Percentiles rank a stretch among this genome's conserved stretches.
These are phyloP conservation scores for Bertia moriformis DNA, from an alignment of 2,329 filamentous ascomycete genomes.

Conservation along the genomic window DNA sequence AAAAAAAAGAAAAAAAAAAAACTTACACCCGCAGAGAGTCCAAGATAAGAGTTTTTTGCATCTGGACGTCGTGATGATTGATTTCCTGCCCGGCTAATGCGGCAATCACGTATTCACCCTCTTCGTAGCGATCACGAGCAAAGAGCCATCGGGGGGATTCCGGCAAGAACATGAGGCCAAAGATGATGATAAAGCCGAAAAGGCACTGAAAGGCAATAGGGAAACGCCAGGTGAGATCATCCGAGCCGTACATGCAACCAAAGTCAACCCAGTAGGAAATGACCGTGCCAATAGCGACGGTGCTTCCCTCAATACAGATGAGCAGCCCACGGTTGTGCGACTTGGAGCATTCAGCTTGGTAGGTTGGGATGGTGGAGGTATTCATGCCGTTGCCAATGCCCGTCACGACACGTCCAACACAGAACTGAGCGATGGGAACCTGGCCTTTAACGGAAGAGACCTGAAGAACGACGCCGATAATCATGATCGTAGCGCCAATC, in stretches of 20 bases:
- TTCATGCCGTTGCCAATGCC: conserved; percentile 35
- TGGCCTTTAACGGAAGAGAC: conserved; percentile 26
- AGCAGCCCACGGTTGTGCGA: conserved; percentile 42
- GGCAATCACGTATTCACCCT: not conserved
- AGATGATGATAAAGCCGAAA: conserved; percentile 14
- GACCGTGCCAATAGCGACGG: conserved; percentile 24
- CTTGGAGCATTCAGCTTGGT: conserved; percentile 22
- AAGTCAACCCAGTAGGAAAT: conserved; percentile 27
- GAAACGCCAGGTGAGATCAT: conserved; percentile 17
- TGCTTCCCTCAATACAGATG: conserved; percentile 37
- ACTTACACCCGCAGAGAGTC: conserved; percentile 29
- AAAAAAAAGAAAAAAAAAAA: conserved; percentile 3
- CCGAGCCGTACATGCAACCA: conserved; percentile 9
- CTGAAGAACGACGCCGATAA: conserved; percentile 39
- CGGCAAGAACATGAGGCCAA: conserved; percentile 11
- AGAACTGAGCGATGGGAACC: conserved; percentile 29
- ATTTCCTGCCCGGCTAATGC: conserved; percentile 6
- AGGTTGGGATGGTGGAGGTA: conserved; percentile 25
- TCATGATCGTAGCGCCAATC: conserved; percentile 33
- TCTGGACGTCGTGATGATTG: conserved; percentile 28
- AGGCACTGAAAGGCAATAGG: conserved; percentile 17
- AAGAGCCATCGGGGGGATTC: conserved; percentile 1
- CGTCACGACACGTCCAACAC: conserved; percentile 30
- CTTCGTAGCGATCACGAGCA: not conserved
- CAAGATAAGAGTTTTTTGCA: conserved; percentile 33